These are phyloP conservation scores for Scopulariopsis brevicaulis DNA, from an alignment of 2,329 filamentous ascomycete species.

Conservation along the genomic window DNA sequence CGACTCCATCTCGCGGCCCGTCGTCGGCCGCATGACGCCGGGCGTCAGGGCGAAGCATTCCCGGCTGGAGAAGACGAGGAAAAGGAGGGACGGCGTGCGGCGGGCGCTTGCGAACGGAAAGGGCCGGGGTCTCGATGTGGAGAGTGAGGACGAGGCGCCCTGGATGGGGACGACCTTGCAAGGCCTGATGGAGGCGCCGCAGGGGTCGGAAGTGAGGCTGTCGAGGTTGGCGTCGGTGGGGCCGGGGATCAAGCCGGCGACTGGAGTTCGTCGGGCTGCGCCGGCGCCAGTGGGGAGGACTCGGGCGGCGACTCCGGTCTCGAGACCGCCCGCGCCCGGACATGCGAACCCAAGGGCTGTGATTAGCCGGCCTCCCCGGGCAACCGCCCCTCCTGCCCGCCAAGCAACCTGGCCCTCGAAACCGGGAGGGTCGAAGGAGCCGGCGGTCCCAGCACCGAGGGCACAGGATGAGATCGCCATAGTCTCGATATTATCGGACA, in stretches of 20 bases:
- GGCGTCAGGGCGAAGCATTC: slow-evolving; percentile 22
- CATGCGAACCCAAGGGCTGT: neutral
- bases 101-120: slow-evolving; percentile 4
- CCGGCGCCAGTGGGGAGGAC: neutral
- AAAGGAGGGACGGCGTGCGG: slow-evolving; percentile 20
- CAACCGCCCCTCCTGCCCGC: neutral
- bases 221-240: neutral
- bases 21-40: slow-evolving; percentile 27
- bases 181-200: slow-evolving; percentile 21
- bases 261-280: neutral
- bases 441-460: neutral
- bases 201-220: neutral
- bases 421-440: neutral
- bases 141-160: slow-evolving; percentile 15
- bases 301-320: neutral
- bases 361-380: neutral
- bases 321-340: neutral
- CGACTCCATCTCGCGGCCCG: slow-evolving; percentile 37
- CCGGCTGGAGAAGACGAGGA: slow-evolving; percentile 16
- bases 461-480: neutral
- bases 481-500: slow-evolving; percentile 6
- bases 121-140: slow-evolving; percentile 10
- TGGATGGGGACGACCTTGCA: slow-evolving; percentile 24
- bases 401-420: neutral
- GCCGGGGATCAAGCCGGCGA: neutral